phyloP scores from a whole-genome alignment of 352 stramenopile species.

The Globisporangium radiosum region DNA sequence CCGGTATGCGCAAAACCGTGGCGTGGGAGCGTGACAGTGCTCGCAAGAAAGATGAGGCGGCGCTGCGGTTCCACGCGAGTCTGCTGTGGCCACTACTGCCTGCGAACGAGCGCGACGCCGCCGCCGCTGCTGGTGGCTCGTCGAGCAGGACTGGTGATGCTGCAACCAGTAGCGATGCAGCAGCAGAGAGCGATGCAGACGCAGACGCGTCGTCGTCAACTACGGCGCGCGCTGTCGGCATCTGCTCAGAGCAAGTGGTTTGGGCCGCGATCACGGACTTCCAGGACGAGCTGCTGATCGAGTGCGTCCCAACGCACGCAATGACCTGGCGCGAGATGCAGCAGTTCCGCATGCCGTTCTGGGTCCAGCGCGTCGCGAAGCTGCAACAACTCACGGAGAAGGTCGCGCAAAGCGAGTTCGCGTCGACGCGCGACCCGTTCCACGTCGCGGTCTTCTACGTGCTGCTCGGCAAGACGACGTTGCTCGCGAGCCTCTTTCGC shows the following conservation, averaged over 20 bases:
- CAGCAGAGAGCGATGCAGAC: neutral
- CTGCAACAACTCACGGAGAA: conserved; percentile 61
- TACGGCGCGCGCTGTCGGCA: conserved; percentile 14
- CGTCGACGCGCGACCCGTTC: conserved; percentile 73
- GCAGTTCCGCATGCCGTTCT: conserved; percentile 67
- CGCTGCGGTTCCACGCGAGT: conserved; percentile 64
- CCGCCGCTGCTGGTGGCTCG: too few relatives aligned
- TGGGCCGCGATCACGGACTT: conserved; percentile 66
- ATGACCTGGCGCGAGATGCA: conserved; percentile 70
- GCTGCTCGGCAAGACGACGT: conserved; percentile 71
- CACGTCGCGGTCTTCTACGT: conserved; percentile 83
- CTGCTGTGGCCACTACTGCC: conserved; percentile 51
- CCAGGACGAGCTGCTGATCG: conserved; percentile 59
- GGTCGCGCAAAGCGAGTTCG: conserved; percentile 70
- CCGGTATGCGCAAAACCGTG: conserved; percentile 43
- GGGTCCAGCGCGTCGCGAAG: conserved; percentile 53
- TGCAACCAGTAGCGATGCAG: neutral
- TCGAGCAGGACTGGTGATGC: neutral
- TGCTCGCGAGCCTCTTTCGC: conserved; percentile 82
- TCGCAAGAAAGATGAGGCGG: conserved; percentile 59
- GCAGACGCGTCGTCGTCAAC: neutral
- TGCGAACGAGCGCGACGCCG: neutral
- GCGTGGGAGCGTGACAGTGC: conserved; percentile 51
- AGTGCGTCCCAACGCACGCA: conserved; percentile 41
- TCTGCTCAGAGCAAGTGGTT: conserved; percentile 75